A percentile compares a stretch with the other conserved stretches of the same genome.
phyloP scores from a whole-genome alignment of 345 rosid genomes.

The Melaleuca alternifolia region DNA sequence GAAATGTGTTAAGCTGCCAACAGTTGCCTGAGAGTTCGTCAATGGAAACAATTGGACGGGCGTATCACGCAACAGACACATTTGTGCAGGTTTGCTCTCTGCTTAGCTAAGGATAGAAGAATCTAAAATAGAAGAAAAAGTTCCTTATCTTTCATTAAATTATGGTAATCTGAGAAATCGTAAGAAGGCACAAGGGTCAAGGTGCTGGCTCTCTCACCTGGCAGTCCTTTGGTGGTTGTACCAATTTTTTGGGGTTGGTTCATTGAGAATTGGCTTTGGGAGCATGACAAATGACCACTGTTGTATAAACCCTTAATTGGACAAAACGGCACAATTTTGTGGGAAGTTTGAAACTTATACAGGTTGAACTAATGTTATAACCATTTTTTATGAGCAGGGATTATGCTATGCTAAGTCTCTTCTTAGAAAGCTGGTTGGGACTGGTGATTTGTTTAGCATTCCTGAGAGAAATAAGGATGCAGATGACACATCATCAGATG shows the following conservation, averaged over 20 bases:
- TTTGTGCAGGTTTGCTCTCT: slow-evolving; percentile 61
- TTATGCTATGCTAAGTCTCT: slow-evolving; percentile 71
- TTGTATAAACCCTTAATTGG: background rate
- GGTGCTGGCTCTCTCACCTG: background rate
- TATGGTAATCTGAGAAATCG: background rate
- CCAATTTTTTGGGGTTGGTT: background rate
- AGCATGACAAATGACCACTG: background rate
- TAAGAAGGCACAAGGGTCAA: background rate
- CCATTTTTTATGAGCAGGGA: slow-evolving; percentile 44
- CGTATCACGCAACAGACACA: slow-evolving; percentile 86
- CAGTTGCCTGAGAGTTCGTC: slow-evolving; percentile 85
- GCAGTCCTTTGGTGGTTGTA: background rate
- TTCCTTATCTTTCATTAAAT: background rate
- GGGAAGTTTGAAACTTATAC: background rate
- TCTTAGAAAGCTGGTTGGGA: slow-evolving; percentile 66
- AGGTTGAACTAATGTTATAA: background rate
- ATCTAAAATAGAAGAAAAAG: background rate
- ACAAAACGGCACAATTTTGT: background rate
- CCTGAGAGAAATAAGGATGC: slow-evolving; percentile 67
- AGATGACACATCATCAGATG: slow-evolving; percentile 87
- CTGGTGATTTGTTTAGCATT: slow-evolving; percentile 37
- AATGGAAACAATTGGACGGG: slow-evolving; percentile 84
- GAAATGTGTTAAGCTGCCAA: slow-evolving; percentile 60
- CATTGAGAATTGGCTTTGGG: background rate
- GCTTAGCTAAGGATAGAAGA: background rate